A percentile compares a stretch with the other conserved stretches of the same genome.
phyloP scores from a whole-genome alignment of 345 rosid genomes.

The Gossypium bickii region DNA sequence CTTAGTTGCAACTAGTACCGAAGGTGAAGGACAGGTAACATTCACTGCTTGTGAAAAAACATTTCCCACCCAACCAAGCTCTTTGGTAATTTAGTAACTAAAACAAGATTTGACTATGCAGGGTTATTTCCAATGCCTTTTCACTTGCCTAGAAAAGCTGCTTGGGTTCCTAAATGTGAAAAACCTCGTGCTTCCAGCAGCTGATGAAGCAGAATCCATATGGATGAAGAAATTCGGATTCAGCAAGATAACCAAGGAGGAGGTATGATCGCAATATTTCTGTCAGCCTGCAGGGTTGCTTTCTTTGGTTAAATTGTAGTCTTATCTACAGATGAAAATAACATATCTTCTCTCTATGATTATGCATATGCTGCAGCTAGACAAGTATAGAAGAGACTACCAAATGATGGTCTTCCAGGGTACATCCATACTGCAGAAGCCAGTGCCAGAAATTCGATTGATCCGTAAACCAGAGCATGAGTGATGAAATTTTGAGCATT shows the following conservation, averaged over 20 bases:
- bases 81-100: background rate
- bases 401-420: constrained; percentile 82
- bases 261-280: constrained; percentile 39
- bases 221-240: constrained; percentile 89
- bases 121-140: constrained; percentile 88
- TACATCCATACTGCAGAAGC: constrained; percentile 73
- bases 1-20: constrained; percentile 71
- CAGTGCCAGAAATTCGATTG: constrained; percentile 41
- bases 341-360: background rate
- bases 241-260: constrained; percentile 47
- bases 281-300: background rate
- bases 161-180: constrained; percentile 61
- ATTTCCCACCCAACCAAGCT: background rate
- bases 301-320: background rate
- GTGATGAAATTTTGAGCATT: constrained; percentile 17
- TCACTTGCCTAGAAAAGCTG: constrained; percentile 67
- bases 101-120: constrained; percentile 23
- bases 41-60: background rate
- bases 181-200: constrained; percentile 78
- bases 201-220: constrained; percentile 82
- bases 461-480: constrained; percentile 24
- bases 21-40: constrained; percentile 65
- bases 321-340: too few relatives aligned
- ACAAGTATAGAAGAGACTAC: constrained; percentile 45
- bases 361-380: constrained; percentile 29